phyloP scores from a whole-genome alignment of 2,329 filamentous ascomycete genomes.

The Botrytis pseudocinerea region DNA sequence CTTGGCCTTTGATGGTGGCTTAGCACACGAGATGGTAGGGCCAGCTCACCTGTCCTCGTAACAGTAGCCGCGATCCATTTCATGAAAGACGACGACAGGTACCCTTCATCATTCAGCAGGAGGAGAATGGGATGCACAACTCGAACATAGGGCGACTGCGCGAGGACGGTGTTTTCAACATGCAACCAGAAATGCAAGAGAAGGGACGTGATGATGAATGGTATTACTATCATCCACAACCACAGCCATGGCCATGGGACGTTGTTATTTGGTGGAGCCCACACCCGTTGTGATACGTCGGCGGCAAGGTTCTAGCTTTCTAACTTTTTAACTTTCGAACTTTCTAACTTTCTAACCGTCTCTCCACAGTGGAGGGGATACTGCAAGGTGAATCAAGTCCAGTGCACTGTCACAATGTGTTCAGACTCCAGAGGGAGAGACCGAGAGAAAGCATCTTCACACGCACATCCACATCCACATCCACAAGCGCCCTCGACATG shows the following conservation, averaged over 20 bases:
- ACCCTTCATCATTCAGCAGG: neutral
- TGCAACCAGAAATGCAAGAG: neutral
- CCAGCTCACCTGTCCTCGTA: neutral
- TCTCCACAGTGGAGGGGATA: neutral
- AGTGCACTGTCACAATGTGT: too few species aligned
- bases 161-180: neutral
- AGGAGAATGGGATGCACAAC: neutral
- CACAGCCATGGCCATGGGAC: neutral
- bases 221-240: neutral
- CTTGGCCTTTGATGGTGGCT: constrained; percentile 3
- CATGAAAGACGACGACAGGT: neutral
- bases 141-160: neutral
- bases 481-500: neutral
- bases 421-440: too few species aligned
- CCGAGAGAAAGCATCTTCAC: too few species aligned
- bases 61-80: neutral
- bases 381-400: neutral
- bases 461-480: neutral
- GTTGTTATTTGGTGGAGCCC: neutral
- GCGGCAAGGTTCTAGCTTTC: neutral
- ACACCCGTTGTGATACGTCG: neutral
- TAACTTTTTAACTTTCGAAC: too few species aligned
- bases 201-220: neutral
- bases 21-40: neutral
- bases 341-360: neutral